phyloP scores from a whole-genome alignment of 2,329 filamentous ascomycete species.

The Sporothrix dimorphospora region DNA sequence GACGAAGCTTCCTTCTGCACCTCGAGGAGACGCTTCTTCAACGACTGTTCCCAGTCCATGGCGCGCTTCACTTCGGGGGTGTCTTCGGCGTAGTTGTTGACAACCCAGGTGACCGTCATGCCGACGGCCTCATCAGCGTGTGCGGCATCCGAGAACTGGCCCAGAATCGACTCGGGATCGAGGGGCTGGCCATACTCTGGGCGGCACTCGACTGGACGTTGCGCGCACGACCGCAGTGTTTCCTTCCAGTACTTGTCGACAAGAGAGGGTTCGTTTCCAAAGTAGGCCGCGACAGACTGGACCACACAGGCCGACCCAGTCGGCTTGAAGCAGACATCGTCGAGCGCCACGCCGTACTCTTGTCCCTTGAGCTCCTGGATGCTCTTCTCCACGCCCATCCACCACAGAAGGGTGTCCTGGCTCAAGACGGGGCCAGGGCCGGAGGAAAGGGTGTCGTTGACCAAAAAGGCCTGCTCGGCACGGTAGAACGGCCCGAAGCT shows the following conservation, averaged over 20 bases:
- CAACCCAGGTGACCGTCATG: conserved; percentile 90
- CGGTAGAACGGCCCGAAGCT: conserved; percentile 97
- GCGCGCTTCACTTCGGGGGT: conserved; percentile 70
- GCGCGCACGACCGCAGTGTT: conserved; percentile 71
- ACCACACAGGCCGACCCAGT: conserved; percentile 87
- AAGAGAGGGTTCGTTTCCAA: conserved; percentile 66
- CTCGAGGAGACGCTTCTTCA: conserved; percentile 74
- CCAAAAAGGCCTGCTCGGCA: conserved; percentile 88
- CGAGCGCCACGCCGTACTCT: conserved; percentile 68
- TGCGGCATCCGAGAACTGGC: conserved; percentile 69
- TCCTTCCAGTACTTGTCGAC: conserved; percentile 72
- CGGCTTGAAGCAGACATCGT: conserved; percentile 93
- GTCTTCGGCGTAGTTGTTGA: conserved; percentile 81
- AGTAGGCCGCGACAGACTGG: conserved; percentile 91
- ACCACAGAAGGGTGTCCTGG: conserved; percentile 90
- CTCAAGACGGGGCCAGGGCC: conserved; percentile 77
- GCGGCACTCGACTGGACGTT: conserved; percentile 80
- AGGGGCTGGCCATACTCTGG: conserved; percentile 89
- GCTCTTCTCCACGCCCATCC: conserved; percentile 85
- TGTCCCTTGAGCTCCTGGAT: conserved; percentile 73
- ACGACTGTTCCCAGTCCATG: conserved; percentile 84
- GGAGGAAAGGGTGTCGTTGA: conserved; percentile 74
- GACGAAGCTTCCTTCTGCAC: conserved; percentile 77
- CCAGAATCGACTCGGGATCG: conserved; percentile 81
- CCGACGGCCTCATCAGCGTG: conserved; percentile 75